These are phyloP conservation scores for Aspergillus aculeatinus DNA, from an alignment of 2,329 filamentous ascomycete genomes.

Conservation along the genomic window DNA sequence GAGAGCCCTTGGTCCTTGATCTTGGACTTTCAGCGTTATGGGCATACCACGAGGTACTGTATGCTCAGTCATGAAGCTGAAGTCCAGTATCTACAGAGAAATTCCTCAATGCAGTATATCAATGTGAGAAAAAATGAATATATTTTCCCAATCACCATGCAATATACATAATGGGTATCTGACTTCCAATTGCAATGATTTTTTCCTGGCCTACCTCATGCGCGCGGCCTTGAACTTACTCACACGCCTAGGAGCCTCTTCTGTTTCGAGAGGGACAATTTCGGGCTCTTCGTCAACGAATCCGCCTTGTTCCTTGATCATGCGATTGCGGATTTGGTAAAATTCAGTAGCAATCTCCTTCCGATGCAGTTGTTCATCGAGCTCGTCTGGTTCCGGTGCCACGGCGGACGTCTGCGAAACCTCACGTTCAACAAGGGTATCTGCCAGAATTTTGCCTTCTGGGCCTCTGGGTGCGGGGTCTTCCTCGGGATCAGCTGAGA, in stretches of 20 bases:
- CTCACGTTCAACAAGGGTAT: slow-evolving; percentile 56
- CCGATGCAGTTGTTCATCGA: slow-evolving; percentile 70
- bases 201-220: slow-evolving; percentile 30
- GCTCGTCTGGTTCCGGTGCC: slow-evolving; percentile 59
- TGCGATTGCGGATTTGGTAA: slow-evolving; percentile 74
- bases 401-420: slow-evolving; percentile 30
- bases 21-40: slow-evolving; percentile 28
- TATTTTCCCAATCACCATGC: not conserved
- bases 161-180: slow-evolving; percentile 18
- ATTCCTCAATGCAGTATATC: not conserved
- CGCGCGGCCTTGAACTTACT: slow-evolving; percentile 51
- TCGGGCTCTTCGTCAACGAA: slow-evolving; percentile 71
- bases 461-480: slow-evolving; percentile 40
- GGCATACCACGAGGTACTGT: slow-evolving; percentile 23
- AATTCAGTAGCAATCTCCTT: slow-evolving; percentile 81
- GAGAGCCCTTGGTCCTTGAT: slow-evolving; percentile 36
- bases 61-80: slow-evolving; percentile 6
- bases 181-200: slow-evolving; percentile 7
- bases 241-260: slow-evolving; percentile 49
- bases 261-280: slow-evolving; percentile 65
- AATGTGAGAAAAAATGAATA: not conserved
- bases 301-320: slow-evolving; percentile 80
- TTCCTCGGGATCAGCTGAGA: slow-evolving; percentile 24
- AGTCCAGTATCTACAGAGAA: slow-evolving; percentile 1
- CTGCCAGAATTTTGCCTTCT: slow-evolving; percentile 56